phyloP scores from a whole-genome alignment of 2,329 filamentous ascomycete genomes.

The Monilinia laxa region DNA sequence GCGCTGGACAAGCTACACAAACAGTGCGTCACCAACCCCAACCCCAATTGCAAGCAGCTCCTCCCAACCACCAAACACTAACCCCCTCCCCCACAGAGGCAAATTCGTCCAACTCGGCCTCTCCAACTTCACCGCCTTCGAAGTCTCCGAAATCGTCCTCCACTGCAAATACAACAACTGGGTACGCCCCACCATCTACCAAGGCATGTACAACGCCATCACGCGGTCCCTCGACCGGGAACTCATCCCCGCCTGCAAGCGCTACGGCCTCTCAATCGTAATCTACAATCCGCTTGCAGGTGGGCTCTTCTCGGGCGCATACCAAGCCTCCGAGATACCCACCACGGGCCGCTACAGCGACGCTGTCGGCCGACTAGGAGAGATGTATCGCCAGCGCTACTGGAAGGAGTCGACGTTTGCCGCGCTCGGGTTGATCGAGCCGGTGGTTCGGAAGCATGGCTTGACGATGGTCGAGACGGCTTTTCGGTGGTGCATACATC shows the following conservation, averaged over 20 bases:
- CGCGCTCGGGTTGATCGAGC: constrained; percentile 58
- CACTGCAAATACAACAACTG: constrained; percentile 76
- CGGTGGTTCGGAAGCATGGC: constrained; percentile 57
- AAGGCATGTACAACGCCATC: constrained; percentile 84
- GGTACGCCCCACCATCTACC: constrained; percentile 70
- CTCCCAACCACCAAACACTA: constrained; percentile 37
- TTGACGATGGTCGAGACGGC: constrained; percentile 61
- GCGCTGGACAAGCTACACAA: constrained; percentile 80
- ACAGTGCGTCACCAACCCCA: constrained; percentile 36
- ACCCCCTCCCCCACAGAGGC: constrained; percentile 45
- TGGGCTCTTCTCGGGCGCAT: constrained; percentile 75
- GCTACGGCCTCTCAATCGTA: constrained; percentile 76
- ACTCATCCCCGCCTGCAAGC: constrained; percentile 68
- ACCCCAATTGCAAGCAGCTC: too few species aligned
- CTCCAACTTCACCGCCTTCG: constrained; percentile 82
- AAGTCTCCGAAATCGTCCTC: constrained; percentile 82
- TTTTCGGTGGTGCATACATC: constrained; percentile 59
- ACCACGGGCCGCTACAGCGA: constrained; percentile 67
- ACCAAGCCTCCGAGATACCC: constrained; percentile 52
- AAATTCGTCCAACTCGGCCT: constrained; percentile 81
- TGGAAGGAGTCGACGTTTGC: constrained; percentile 63
- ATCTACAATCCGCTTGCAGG: constrained; percentile 82
- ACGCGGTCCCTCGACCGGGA: constrained; percentile 74
- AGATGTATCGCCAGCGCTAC: constrained; percentile 58
- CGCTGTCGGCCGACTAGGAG: constrained; percentile 44